Evolutionary conservation across 192 early-diverging fungal species (phyloP).

Genomic region (Coemansia nantahalensis): DNA sequence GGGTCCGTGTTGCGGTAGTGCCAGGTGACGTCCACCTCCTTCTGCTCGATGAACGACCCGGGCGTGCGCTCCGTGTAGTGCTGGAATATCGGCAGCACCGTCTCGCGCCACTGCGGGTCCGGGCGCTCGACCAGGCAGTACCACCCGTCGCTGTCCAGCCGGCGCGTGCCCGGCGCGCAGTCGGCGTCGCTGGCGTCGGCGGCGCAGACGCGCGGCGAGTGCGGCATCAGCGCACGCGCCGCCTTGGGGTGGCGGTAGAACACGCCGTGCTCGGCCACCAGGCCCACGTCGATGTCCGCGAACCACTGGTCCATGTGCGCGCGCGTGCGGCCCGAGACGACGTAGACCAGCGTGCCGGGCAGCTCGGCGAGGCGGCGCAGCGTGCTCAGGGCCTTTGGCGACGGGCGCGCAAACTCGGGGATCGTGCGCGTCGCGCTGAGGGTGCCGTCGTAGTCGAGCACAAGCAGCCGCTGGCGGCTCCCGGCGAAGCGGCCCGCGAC

Average conservation of each 20-base stretch:
- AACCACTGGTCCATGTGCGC: conserved; percentile 93
- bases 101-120: conserved; percentile 88
- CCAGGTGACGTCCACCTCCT: conserved; percentile 98
- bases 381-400: conserved; percentile 64
- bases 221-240: conserved; percentile 5
- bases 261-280: conserved; percentile 97
- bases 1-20: conserved; percentile 94
- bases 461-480: conserved; percentile 57
- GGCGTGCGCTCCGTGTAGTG: conserved; percentile 98
- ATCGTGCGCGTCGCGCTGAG: conserved; percentile 80
- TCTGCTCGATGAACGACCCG: conserved; percentile 96
- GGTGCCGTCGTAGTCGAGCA: conserved; percentile 98
- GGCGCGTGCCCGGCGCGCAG: background rate
- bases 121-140: conserved; percentile 82
- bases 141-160: conserved; percentile 60
- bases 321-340: conserved; percentile 90
- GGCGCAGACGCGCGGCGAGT: conserved; percentile 2
- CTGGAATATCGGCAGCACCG: conserved; percentile 91
- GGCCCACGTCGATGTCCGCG: conserved; percentile 76
- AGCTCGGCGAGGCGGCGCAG: conserved; percentile 68
- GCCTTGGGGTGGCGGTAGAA: conserved; percentile 91
- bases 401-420: conserved; percentile 93
- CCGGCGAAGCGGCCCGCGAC: conserved; percentile 1
- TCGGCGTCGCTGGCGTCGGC: conserved; percentile 4
- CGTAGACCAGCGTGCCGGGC: conserved; percentile 91